A percentile compares a stretch with the other conserved stretches of the same genome.
Conservation (phyloP, 1,139 yeast species). For the Yamadazyma jaroonii region DNA sequence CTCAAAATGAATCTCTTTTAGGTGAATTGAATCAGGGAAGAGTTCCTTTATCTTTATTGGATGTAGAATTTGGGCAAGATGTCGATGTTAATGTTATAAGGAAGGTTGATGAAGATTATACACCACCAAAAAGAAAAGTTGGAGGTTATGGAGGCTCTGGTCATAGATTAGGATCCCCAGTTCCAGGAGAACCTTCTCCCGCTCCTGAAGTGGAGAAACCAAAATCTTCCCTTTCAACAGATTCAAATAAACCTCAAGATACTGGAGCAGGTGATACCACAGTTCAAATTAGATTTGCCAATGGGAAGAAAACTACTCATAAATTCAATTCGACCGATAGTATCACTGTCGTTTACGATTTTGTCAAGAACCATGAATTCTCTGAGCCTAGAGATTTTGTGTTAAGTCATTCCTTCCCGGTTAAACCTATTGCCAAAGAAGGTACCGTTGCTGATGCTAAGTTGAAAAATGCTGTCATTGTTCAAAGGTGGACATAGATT, state of each 20-base stretch:
- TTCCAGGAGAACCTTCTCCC: constrained; percentile 61
- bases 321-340: constrained; percentile 65
- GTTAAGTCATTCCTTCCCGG: constrained; percentile 82
- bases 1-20: constrained; percentile 71
- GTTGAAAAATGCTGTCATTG: constrained; percentile 79
- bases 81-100: constrained; percentile 91
- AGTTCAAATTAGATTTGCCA: constrained; percentile 83
- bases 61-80: constrained; percentile 87
- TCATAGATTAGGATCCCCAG: constrained; percentile 86
- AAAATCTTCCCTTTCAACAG: constrained; percentile 8
- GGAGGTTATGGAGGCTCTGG: constrained; percentile 85
- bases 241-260: constrained; percentile 1
- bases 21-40: constrained; percentile 84
- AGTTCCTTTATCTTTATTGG: constrained; percentile 83
- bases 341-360: constrained; percentile 67
- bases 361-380: constrained; percentile 50
- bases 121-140: constrained; percentile 61
- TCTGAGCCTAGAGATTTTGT: constrained; percentile 53
- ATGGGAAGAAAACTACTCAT: constrained; percentile 68
- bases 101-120: constrained; percentile 77
- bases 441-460: constrained; percentile 71
- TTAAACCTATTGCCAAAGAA: constrained; percentile 54
- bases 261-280: constrained; percentile 58
- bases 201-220: neutral
- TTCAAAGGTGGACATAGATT: constrained; percentile 65